Evolutionary conservation across 495 filamentous ascomycete species (phyloP).

Genomic region (Bryoglossum gracile): DNA sequence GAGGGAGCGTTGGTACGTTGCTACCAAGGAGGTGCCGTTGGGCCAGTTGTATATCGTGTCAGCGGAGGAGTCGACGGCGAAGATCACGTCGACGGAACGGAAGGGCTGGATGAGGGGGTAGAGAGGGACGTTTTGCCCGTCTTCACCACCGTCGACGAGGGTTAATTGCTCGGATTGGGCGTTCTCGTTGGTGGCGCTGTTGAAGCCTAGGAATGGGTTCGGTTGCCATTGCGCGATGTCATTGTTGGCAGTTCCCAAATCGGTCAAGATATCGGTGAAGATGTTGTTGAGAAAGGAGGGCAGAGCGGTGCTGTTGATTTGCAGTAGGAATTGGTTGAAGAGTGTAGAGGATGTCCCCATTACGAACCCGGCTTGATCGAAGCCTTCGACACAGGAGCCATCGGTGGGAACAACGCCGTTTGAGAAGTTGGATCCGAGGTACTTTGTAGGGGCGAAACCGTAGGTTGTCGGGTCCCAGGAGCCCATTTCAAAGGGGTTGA

Average conservation of each 20-base stretch:
- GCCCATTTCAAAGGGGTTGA: conserved; percentile 85
- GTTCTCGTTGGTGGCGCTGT: conserved; percentile 54
- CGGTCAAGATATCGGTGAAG: conserved; percentile 44
- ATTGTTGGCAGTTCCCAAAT: conserved; percentile 48
- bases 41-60: conserved; percentile 75
- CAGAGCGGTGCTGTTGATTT: conserved; percentile 46
- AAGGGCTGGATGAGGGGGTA: conserved; percentile 75
- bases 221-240: conserved; percentile 79
- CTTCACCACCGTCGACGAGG: conserved; percentile 82
- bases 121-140: conserved; percentile 81
- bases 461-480: conserved; percentile 74
- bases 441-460: conserved; percentile 68
- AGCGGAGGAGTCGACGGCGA: conserved; percentile 80
- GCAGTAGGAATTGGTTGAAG: conserved; percentile 72
- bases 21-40: conserved; percentile 76
- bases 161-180: conserved; percentile 51
- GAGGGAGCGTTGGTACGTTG: conserved; percentile 71
- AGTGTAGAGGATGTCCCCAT: conserved; percentile 89
- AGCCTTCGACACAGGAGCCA: conserved; percentile 61
- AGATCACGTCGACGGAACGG: conserved; percentile 81
- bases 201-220: conserved; percentile 78
- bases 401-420: conserved; percentile 45
- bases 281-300: conserved; percentile 46
- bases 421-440: conserved; percentile 74
- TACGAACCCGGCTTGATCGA: conserved; percentile 78